A percentile compares a stretch with the other conserved stretches of the same genome.
Conservation (phyloP, 306 rosid genomes). For the Myrica gale region DNA sequence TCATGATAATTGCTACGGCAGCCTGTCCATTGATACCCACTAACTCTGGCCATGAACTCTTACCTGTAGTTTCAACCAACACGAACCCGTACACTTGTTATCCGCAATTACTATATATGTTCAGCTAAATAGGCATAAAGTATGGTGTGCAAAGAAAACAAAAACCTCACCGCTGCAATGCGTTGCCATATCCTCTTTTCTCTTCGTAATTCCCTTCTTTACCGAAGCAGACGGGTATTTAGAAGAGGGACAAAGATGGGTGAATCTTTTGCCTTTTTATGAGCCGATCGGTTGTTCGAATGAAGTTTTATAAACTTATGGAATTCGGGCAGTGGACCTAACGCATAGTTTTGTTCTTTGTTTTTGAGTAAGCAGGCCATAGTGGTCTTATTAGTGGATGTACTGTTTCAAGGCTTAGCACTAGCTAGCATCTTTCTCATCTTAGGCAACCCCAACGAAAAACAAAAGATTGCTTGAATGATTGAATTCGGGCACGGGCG, state of each 20-base stretch:
- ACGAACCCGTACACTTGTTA: neutral
- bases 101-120: neutral
- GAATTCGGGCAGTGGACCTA: neutral
- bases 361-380: too few relatives aligned
- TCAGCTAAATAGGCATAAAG: neutral
- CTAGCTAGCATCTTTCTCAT: too few relatives aligned
- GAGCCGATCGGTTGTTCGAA: neutral
- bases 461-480: too few relatives aligned
- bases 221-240: neutral
- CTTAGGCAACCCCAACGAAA: too few relatives aligned
- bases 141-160: neutral
- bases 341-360: neutral
- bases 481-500: too few relatives aligned
- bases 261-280: neutral
- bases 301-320: too few relatives aligned
- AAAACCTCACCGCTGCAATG: neutral
- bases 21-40: constrained; percentile 41
- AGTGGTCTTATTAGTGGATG: too few relatives aligned
- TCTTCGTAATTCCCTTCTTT: neutral
- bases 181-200: neutral
- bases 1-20: constrained; percentile 35
- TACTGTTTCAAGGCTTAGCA: too few relatives aligned
- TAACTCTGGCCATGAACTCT: constrained; percentile 57
- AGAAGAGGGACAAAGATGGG: too few relatives aligned
- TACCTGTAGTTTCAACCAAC: constrained; percentile 30